Evolutionary conservation across 2,329 filamentous ascomycete genomes (phyloP), one percentile per base, ranked within the genome.

Genomic region (Colletotrichum tamarilloi): DNA sequence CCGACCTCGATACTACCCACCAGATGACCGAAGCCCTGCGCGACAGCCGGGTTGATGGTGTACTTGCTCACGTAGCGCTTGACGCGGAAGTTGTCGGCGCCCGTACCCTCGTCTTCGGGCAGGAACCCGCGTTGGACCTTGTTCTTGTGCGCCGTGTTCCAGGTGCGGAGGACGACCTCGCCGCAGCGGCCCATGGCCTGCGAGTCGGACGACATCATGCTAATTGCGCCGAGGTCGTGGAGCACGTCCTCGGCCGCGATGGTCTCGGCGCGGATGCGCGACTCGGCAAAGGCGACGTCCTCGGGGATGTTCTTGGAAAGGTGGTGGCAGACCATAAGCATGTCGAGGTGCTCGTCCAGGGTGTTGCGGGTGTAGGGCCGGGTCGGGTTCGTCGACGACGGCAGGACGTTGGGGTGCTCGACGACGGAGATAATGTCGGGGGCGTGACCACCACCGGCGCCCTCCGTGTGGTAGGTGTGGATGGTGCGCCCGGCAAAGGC

Each of bases 271-370:
- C 96, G 93, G 83, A 98, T 98, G 52, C 96, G 94, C 46, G 92
- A 95, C 85, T 98, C 96, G 60, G 96, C 96, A 79, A 98, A 98
- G 1, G 95, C 95, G 16, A 98, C 93, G 81, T 98, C 96, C 84
- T 98, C 96, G 71, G 95, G 94, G 73, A 98, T 98, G 83, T 98
- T 92, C 82, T 94, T 94, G 65, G 92, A 95, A 11, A 98, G 87
- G 80, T 98, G 96, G 82, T 98, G 96, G 86, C 96, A 98, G 49
- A 98, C 95, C 96, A 98, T 98, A 59, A 98, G 86, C 96, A 98
- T 98, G 85, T 98, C 96, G 16, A 98, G 90, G 84, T 98, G 96
- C 83, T 98, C 96, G 80, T 98, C 96, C 0, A 98, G 89, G 0
- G 96, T 98, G 85, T 98, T 98, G 76, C 89, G 87, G 1, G 96